phyloP scores from a whole-genome alignment of 495 filamentous ascomycete species.

The Aspergillus cavernicola region DNA sequence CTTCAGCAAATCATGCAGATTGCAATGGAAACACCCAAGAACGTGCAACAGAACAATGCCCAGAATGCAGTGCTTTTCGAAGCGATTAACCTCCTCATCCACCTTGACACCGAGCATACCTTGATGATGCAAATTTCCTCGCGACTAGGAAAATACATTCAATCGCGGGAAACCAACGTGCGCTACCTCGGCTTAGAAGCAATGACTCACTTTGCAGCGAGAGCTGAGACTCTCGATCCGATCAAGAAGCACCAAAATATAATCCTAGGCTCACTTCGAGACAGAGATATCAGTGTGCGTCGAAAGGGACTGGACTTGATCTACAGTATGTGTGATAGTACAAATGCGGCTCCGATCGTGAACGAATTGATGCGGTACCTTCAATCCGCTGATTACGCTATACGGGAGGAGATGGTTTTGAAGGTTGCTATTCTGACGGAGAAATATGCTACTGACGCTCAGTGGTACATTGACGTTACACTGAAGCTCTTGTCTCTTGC shows the following conservation, averaged over 20 bases:
- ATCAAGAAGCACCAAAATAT: conserved; percentile 98
- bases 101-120: conserved; percentile 93
- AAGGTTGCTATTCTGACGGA: conserved; percentile 98
- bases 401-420: conserved; percentile 97
- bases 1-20: conserved; percentile 84
- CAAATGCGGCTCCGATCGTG: conserved; percentile 89
- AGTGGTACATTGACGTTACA: conserved; percentile 99
- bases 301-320: conserved; percentile 93
- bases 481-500: conserved; percentile 92
- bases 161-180: conserved; percentile 95
- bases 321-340: conserved; percentile 98
- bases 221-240: conserved; percentile 90
- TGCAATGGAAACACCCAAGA: conserved; percentile 92
- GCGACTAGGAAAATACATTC: conserved; percentile 90
- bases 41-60: conserved; percentile 99
- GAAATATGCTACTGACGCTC: conserved; percentile 96
- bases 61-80: conserved; percentile 98
- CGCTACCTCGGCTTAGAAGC: conserved; percentile 95
- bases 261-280: conserved; percentile 88
- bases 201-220: conserved; percentile 96
- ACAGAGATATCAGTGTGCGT: conserved; percentile 95
- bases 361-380: conserved; percentile 91
- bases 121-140: conserved; percentile 98
- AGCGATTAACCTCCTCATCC: conserved; percentile 97
- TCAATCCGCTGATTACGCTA: conserved; percentile 94